Evolutionary conservation across 352 stramenopile genomes (phyloP).

Genomic region (Nothophytophthora sp.): DNA sequence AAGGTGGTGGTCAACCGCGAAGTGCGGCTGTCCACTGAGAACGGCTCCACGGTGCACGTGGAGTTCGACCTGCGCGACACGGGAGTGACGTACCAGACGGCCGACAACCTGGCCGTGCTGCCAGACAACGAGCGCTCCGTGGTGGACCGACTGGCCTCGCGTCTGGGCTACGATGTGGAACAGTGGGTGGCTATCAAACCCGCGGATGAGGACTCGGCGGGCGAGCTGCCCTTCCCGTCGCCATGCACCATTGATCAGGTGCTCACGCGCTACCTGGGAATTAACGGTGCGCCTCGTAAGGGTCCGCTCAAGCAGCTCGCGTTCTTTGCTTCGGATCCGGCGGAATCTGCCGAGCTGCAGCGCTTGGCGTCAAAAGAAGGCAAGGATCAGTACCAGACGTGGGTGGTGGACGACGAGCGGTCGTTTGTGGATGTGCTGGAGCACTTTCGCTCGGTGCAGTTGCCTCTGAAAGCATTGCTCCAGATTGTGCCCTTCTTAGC

Average conservation of each 20-base stretch:
- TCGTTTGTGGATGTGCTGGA: slow-evolving; percentile 92
- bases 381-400: slow-evolving; percentile 94
- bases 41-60: slow-evolving; percentile 89
- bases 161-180: slow-evolving; percentile 91
- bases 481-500: slow-evolving; percentile 93
- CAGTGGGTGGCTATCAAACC: slow-evolving; percentile 85
- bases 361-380: slow-evolving; percentile 83
- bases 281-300: slow-evolving; percentile 92
- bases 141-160: slow-evolving; percentile 84
- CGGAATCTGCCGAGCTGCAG: slow-evolving; percentile 58
- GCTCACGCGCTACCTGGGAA: slow-evolving; percentile 93
- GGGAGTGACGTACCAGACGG: slow-evolving; percentile 90
- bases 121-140: slow-evolving; percentile 83
- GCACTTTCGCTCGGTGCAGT: slow-evolving; percentile 64
- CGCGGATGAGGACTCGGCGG: slow-evolving; percentile 41
- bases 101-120: slow-evolving; percentile 95
- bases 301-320: slow-evolving; percentile 81
- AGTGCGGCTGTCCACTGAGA: slow-evolving; percentile 76
- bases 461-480: slow-evolving; percentile 86
- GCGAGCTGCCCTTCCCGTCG: slow-evolving; percentile 92
- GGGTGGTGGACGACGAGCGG: slow-evolving; percentile 90
- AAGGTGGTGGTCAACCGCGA: slow-evolving; percentile 91
- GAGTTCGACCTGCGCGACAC: slow-evolving; percentile 88
- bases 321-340: slow-evolving; percentile 63
- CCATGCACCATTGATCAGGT: slow-evolving; percentile 93